Percentiles rank a stretch among this genome's conserved stretches.
Evolutionary conservation across 1,139 yeast species (phyloP).

Genomic region (Geotrichum candidum): DNA sequence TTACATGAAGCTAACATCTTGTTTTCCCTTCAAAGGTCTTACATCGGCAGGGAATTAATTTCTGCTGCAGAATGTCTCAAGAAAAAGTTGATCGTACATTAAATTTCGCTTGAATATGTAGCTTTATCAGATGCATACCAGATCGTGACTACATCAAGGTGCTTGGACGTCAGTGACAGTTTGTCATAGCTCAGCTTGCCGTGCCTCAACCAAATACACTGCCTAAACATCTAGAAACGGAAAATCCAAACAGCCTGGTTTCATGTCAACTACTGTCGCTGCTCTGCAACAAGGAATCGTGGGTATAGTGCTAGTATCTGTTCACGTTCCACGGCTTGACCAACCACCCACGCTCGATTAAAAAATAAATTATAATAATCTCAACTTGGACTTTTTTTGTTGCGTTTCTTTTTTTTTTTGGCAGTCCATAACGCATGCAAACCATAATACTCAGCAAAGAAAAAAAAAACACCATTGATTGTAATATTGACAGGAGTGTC

Average conservation of each 20-base stretch:
- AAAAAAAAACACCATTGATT: background rate
- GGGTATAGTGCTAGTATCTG: too few relatives aligned
- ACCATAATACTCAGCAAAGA: background rate
- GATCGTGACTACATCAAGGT: too few relatives aligned
- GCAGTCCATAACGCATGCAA: background rate
- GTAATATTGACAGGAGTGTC: background rate
- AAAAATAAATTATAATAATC: background rate
- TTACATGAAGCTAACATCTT: background rate
- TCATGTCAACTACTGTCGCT: too few relatives aligned
- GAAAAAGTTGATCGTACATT: too few relatives aligned
- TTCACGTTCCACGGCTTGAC: background rate
- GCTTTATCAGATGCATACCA: too few relatives aligned
- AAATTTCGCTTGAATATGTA: too few relatives aligned
- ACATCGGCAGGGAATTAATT: too few relatives aligned
- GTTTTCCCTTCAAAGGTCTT: background rate
- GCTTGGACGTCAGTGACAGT: too few relatives aligned
- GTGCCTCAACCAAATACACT: too few relatives aligned
- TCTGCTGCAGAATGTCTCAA: background rate
- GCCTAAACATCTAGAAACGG: too few relatives aligned
- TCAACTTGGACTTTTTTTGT: background rate
- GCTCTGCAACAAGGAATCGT: too few relatives aligned
- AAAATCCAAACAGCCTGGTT: background rate
- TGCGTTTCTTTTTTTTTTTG: background rate
- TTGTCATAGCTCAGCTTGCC: too few relatives aligned
- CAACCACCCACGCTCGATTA: background rate